Percentiles rank a stretch among this genome's conserved stretches.
phyloP scores from a whole-genome alignment of 441 rosid genomes.

The Rhodomyrtus psidioides region DNA sequence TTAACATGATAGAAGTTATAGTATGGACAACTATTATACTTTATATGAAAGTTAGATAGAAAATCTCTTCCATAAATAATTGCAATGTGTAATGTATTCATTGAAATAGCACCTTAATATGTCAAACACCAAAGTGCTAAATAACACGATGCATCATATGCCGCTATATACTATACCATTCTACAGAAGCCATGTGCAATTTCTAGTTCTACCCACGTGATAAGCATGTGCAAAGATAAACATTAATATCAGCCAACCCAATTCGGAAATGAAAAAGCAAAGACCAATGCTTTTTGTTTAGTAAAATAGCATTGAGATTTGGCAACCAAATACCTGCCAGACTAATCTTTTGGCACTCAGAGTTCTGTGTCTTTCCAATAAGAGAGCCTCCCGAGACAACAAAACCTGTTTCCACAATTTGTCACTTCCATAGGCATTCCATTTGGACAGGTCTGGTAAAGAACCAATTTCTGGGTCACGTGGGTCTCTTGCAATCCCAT shows the following conservation, averaged over 20 bases:
- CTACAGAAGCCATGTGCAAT: not conserved
- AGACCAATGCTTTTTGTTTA: not conserved
- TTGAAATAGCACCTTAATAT: not conserved
- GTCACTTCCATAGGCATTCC: conserved; percentile 50
- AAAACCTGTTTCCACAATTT: conserved; percentile 73
- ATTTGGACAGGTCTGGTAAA: conserved; percentile 55
- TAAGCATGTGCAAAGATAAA: not conserved
- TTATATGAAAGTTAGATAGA: not conserved
- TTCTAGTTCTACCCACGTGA: not conserved
- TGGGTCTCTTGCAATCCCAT: conserved; percentile 54
- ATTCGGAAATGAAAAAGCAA: not conserved
- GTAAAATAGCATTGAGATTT: not conserved
- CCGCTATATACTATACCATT: not conserved
- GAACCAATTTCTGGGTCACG: conserved; percentile 33
- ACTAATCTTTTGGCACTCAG: conserved; percentile 15
- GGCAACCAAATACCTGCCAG: conserved; percentile 41
- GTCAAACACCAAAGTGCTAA: not conserved
- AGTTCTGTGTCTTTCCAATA: conserved; percentile 27
- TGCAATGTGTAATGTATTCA: not conserved
- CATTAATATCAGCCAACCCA: not conserved
- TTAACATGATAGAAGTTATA: not conserved
- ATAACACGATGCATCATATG: not conserved
- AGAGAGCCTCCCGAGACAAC: conserved; percentile 41
- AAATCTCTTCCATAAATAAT: not conserved
- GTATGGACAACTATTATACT: not conserved